These are phyloP conservation scores for Ophiosphaerella herpotricha DNA, from an alignment of 2,329 filamentous ascomycete genomes.

Conservation along the genomic window DNA sequence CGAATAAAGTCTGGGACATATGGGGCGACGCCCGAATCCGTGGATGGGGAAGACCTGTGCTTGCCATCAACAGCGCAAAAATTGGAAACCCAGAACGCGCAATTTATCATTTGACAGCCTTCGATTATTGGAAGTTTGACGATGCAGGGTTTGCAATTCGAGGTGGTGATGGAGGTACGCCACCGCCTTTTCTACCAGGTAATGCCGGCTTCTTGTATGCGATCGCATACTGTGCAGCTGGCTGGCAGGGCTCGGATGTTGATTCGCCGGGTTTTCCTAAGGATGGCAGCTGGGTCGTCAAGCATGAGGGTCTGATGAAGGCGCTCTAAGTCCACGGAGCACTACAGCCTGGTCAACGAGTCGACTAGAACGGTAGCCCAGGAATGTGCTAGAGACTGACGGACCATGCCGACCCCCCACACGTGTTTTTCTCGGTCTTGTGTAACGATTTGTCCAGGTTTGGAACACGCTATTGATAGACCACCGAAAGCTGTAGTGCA, in stretches of 20 bases:
- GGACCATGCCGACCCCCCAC: neutral
- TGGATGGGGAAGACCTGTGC: conserved; percentile 37
- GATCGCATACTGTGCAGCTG: conserved; percentile 59
- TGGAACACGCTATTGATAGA: neutral
- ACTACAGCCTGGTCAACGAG: neutral
- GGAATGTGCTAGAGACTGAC: no score
- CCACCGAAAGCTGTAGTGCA: conserved; percentile 9
- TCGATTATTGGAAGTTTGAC: conserved; percentile 59
- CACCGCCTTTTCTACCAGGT: conserved; percentile 63
- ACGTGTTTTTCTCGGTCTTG: neutral
- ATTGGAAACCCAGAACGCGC: conserved; percentile 27
- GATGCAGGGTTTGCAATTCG: conserved; percentile 58
- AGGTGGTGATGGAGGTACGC: conserved; percentile 56
- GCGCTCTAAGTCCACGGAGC: conserved; percentile 9
- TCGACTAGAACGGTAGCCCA: no score
- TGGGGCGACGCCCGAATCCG: conserved; percentile 37
- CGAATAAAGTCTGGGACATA: conserved; percentile 29
- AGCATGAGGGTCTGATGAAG: conserved; percentile 27
- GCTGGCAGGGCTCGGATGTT: conserved; percentile 55
- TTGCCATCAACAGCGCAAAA: conserved; percentile 35
- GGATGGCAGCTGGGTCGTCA: conserved; percentile 26
- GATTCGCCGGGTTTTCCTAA: conserved; percentile 27
- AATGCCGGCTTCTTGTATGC: conserved; percentile 56
- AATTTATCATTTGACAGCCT: conserved; percentile 52
- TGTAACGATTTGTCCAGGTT: neutral